Evolutionary conservation across 345 rosid genomes (phyloP), one percentile per base, ranked within the genome.

Genomic region (Boechera retrofracta): DNA sequence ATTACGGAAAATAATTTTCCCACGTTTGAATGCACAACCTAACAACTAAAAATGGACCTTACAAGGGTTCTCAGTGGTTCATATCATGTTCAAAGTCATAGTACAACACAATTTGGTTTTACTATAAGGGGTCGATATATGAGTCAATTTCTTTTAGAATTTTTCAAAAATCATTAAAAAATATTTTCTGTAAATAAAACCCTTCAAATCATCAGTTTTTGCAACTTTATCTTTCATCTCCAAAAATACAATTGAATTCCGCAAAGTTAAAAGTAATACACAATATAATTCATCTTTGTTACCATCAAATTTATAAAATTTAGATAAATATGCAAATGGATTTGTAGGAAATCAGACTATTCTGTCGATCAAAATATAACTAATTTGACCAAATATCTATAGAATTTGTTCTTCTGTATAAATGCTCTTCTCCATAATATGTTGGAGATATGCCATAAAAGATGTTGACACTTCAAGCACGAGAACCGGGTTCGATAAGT

Each of bases 401-500:
- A 44, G 64, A 73, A 54, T 64, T 1, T 73, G 64, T 53, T 29
- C n/a, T 53, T 29, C 24, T 45, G 6, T 8, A 2, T 39, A 41
- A 7, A 70, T 70, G 64, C 56, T 41, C 29, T 73, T 64, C 36
- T 32, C 11, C 12, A 55, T 16, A 74, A 24, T 15, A 33, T 64
- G 24, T 38, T 64, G 44, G 16, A 53, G 41, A 28, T 3, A 53
- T 53, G n/a, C 55, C 35, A 73, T 12, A 15, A 54, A 47, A 55
- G 21, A 70, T 57, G 74, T 42, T 70, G 55, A 24, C 42, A 56
- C 42, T 7, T 42, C n/a, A 24, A 18, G 5, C 33, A 70, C 8
- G 57, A 70, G 67, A 67, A 75, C 73, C 68, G 44, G 79, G 49
- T 67, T 67, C 67, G 5, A 57, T 32, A 24, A 47, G 72, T 61